These are phyloP conservation scores for Ophiostoma ips DNA, from an alignment of 2,329 filamentous ascomycete species.

Conservation along the genomic window DNA sequence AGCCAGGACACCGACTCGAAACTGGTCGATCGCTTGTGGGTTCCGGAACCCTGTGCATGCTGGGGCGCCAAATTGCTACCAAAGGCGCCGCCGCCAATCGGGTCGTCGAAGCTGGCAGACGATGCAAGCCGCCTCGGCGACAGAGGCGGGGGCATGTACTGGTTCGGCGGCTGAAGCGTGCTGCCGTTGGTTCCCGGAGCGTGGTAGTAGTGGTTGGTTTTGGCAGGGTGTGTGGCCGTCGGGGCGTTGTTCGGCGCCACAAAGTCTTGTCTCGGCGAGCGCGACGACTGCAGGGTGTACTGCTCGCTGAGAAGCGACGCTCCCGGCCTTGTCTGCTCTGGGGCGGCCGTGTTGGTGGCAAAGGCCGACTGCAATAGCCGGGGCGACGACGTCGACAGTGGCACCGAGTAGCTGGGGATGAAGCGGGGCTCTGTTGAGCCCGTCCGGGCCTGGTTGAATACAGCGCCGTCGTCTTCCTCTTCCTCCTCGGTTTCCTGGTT, in stretches of 20 bases:
- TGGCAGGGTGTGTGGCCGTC: slow-evolving; percentile 5
- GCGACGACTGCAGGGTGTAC: slow-evolving; percentile 34
- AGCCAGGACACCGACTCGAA: slow-evolving; percentile 81
- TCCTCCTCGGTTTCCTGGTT: slow-evolving; percentile 24
- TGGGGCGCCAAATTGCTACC: not conserved
- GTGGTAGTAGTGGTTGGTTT: not conserved
- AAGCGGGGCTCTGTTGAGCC: slow-evolving; percentile 12
- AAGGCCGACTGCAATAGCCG: slow-evolving; percentile 16
- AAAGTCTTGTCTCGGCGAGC: slow-evolving; percentile 29
- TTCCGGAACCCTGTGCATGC: not conserved
- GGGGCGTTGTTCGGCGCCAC: slow-evolving; percentile 8
- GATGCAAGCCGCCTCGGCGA: slow-evolving; percentile 40
- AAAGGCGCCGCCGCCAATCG: not conserved
- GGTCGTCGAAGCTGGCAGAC: slow-evolving; percentile 1
- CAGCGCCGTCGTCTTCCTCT: slow-evolving; percentile 25
- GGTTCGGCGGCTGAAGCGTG: slow-evolving; percentile 29
- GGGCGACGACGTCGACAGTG: slow-evolving; percentile 14
- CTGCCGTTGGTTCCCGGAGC: slow-evolving; percentile 13
- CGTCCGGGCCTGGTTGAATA: not conserved
- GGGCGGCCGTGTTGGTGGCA: slow-evolving; percentile 11
- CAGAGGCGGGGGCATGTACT: slow-evolving; percentile 57
- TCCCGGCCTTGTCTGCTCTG: slow-evolving; percentile 16
- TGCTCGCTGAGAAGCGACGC: slow-evolving; percentile 20
- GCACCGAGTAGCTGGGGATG: slow-evolving; percentile 17
- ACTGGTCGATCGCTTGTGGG: slow-evolving; percentile 46